Percentiles rank a stretch among this genome's conserved stretches.
These are phyloP conservation scores for Mrakia hoshinonis DNA, from an alignment of 768 basidiomycete species.

Conservation along the genomic window DNA sequence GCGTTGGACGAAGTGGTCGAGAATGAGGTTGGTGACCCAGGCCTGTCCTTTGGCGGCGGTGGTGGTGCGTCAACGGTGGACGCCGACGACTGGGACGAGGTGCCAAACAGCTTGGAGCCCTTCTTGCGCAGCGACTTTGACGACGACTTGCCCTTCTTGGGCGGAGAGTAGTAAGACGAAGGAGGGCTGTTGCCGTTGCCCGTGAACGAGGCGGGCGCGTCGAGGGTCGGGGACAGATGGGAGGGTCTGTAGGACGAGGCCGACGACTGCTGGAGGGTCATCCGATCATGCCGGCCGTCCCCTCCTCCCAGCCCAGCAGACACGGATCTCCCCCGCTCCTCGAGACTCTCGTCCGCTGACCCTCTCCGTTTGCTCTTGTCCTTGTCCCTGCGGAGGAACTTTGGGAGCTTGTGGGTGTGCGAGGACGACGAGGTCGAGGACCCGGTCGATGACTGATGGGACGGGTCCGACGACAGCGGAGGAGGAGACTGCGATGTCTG, in stretches of 20 bases:
- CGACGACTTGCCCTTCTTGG: constrained; percentile 1
- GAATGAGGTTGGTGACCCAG: not conserved
- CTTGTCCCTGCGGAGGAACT: constrained; percentile 17
- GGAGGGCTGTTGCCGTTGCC: not conserved
- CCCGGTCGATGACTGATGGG: not conserved
- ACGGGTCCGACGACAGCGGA: not conserved
- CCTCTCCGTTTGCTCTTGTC: constrained; percentile 14
- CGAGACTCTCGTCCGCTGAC: not conserved
- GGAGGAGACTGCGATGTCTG: not conserved
- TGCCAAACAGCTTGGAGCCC: constrained; percentile 22
- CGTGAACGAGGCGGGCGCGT: not conserved
- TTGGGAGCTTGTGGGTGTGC: constrained; percentile 14
- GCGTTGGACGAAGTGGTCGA: not conserved
- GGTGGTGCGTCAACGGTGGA: not conserved
- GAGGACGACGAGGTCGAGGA: constrained; percentile 11
- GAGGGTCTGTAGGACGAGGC: not conserved
- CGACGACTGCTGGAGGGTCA: not conserved
- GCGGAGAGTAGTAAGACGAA: constrained; percentile 3
- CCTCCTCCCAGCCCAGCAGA: not conserved
- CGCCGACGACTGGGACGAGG: not conserved
- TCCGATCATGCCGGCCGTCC: constrained; percentile 1
- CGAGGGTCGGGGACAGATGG: not conserved
- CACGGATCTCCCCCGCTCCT: not conserved
- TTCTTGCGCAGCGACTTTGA: constrained; percentile 16
- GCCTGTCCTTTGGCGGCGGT: not conserved